A percentile compares a stretch with the other conserved stretches of the same genome.
Conservation (phyloP, 176 grass and related monocot species). For the Oryza officinalis region DNA sequence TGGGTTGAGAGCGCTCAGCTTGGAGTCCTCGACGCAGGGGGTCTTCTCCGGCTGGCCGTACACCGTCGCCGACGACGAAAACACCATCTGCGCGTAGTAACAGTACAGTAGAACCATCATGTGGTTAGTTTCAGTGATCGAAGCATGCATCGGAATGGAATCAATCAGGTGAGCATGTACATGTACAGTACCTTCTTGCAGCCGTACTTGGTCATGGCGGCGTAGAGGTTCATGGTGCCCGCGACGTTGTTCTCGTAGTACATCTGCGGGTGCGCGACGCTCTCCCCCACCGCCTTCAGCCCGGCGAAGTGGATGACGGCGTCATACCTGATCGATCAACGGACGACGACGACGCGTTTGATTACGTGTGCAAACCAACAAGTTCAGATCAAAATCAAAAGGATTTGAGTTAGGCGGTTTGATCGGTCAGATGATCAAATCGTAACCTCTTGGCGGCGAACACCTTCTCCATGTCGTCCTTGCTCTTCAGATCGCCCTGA, state of each 20-base stretch:
- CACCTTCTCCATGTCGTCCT: constrained; percentile 71
- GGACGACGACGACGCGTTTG: not conserved
- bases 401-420: not conserved
- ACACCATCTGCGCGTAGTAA: constrained; percentile 54
- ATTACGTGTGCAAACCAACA: no score
- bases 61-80: constrained; percentile 86
- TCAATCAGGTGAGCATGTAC: not conserved
- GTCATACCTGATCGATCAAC: constrained; percentile 60
- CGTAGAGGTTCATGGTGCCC: constrained; percentile 87
- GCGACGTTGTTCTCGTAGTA: constrained; percentile 90
- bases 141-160: not conserved
- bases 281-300: constrained; percentile 88
- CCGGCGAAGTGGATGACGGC: constrained; percentile 92
- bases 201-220: constrained; percentile 63
- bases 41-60: constrained; percentile 82
- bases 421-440: not conserved
- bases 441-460: constrained; percentile 44
- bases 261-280: constrained; percentile 73
- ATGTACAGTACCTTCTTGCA: constrained; percentile 66
- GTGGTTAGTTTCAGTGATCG: not conserved
- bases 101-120: no score
- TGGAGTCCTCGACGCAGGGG: constrained; percentile 75
- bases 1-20: constrained; percentile 77
- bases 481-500: constrained; percentile 76
- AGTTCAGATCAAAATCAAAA: not conserved